A percentile compares a stretch with the other conserved stretches of the same genome.
Evolutionary conservation across 257 asterid species (phyloP).

Genomic region (Nicotiana paniculata): DNA sequence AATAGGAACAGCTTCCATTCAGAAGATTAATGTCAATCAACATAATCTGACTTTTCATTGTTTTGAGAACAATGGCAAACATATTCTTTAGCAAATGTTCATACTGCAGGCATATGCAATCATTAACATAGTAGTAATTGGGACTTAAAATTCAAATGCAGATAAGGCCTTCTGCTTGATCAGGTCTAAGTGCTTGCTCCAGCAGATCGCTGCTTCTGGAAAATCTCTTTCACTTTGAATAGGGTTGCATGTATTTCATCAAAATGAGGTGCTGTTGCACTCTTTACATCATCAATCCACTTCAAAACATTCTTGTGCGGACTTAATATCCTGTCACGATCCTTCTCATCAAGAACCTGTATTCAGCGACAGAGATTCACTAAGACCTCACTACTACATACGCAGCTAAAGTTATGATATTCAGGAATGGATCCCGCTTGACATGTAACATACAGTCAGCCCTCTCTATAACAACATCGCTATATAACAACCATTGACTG

Average conservation of each 20-base stretch:
- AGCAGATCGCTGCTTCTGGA: constrained; percentile 27
- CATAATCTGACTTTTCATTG: not conserved
- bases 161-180: not conserved
- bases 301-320: constrained; percentile 53
- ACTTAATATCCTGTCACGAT: constrained; percentile 42
- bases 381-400: not conserved
- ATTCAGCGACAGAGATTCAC: not conserved
- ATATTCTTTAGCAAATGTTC: not conserved
- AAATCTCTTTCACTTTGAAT: constrained; percentile 24
- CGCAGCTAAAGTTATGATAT: not conserved
- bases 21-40: not conserved
- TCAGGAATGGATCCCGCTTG: not conserved
- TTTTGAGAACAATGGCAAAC: not conserved
- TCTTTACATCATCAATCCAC: constrained; percentile 71
- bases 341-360: constrained; percentile 45
- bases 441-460: too few relatives aligned
- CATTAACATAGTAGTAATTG: not conserved
- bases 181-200: constrained; percentile 11
- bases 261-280: constrained; percentile 66
- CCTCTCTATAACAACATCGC: too few relatives aligned
- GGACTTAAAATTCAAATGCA: not conserved
- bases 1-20: not conserved
- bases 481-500: too few relatives aligned
- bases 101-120: not conserved
- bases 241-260: constrained; percentile 53